Percentiles rank a stretch among this genome's conserved stretches.
These are phyloP conservation scores for Wallemia mellicola DNA, from an alignment of 1,284 basidiomycete genomes.

Conservation along the genomic window DNA sequence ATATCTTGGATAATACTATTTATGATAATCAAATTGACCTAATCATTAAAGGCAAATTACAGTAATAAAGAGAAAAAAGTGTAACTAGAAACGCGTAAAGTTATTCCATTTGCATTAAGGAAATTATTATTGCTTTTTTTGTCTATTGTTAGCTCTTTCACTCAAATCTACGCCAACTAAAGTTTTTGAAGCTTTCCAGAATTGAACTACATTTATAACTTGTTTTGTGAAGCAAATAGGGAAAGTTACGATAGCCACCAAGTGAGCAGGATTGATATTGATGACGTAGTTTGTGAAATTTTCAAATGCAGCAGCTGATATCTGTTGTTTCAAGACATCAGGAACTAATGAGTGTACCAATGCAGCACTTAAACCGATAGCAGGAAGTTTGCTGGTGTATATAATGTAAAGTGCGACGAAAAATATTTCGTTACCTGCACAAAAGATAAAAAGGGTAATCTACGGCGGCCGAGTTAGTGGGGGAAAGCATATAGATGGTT, in stretches of 20 bases:
- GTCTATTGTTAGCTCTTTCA: not conserved
- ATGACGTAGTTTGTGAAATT: conserved; percentile 12
- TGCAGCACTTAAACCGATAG: not conserved
- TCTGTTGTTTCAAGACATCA: not conserved
- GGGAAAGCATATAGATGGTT: too few relatives aligned
- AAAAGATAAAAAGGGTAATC: conserved; percentile 69
- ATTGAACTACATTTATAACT: conserved; percentile 78
- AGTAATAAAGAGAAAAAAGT: not conserved
- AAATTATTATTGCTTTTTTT: not conserved
- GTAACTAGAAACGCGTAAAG: not conserved
- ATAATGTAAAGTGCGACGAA: conserved; percentile 87
- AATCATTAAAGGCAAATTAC: too few relatives aligned
- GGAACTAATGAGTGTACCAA: conserved; percentile 7
- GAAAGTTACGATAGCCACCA: conserved; percentile 33
- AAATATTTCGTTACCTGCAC: conserved; percentile 91
- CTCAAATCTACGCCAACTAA: conserved; percentile 7
- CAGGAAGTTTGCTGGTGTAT: conserved; percentile 7
- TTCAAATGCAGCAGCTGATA: conserved; percentile 3
- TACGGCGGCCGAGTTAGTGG: too few relatives aligned
- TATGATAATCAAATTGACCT: not conserved
- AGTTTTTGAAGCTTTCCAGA: conserved; percentile 96
- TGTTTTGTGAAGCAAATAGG: conserved; percentile 64
- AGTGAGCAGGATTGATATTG: conserved; percentile 45
- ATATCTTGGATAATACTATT: not conserved
- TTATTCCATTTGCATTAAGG: too few relatives aligned